Evolutionary conservation across 306 rosid genomes (phyloP), one percentile per base, ranked within the genome.

Genomic region (Prosopis cineraria): DNA sequence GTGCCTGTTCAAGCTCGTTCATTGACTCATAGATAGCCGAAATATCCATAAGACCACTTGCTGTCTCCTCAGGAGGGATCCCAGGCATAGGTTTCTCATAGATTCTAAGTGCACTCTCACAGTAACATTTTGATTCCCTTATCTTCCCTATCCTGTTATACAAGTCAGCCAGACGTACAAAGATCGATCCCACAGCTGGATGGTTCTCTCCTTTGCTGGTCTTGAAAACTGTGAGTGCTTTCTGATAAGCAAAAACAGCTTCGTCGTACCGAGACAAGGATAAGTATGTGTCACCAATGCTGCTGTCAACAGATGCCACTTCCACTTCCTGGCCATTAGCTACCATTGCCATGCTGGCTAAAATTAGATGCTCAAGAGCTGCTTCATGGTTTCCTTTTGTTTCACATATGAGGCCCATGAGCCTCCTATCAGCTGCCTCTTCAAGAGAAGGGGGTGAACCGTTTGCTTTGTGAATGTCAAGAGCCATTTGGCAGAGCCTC

Each of bases 401-500:
- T 80, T 96, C 98, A 77, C 94, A 91, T 86, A 96, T 90, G 70
- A 96, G 97, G 8, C 98, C 99, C 98, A 96, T 91, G 34, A 96
- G 85, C 84, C 99, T 93, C 82, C 98, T 85, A 73, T 96, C 98
- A 13, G 96, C 94, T 16, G 96, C 98, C 75, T 93, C 99, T 84
- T 96, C 97, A 36, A 91, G 88, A 81, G 98, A 83, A 63, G 86
- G 89, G 10, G 93, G 89, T 41, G 89, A 82, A 52, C 84, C 84
- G 55, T 91, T 96, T 76, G 76, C 87, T 75, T 77, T 90, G 41
- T 96, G 99, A 89, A 87, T 90, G 73, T 93, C 88, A 30, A 96
- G 96, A 31, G 99, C 97, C 84, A 85, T 78, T 81, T 90, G 93
- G 81, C 99, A 93, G 39, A 96, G 69, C 82, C 85, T 91, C 85